Base-by-base conservation (phyloP, 2,329 filamentous ascomycete species). In the Nemania abortiva region DNA sequence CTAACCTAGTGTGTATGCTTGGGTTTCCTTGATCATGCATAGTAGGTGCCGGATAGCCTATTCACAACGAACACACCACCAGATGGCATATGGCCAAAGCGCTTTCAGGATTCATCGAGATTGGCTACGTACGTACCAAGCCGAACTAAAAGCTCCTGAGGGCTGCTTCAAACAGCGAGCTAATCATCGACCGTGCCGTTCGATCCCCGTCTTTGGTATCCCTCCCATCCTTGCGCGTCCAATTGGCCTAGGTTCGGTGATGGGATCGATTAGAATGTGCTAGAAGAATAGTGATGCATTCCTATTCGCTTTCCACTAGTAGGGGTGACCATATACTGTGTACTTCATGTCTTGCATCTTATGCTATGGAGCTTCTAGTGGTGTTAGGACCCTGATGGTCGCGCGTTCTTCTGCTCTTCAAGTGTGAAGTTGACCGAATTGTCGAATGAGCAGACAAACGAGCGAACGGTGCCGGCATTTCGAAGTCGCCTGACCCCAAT, bases 401-500 rank as follows among this genome's bases (percentile, higher is more conserved):
- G 62, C 54, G 53, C n/a, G 45, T 66, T 56, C 15, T 15, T 63
- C 50, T 22, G 34, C 58, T 50, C 50, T 49, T 55, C 39, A 50
- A 53, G 54, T 37, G 34, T 4, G 49, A 50, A 39, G 63, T 47
- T 54, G 42, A 57, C 11, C 42, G 52, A 62, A 71, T 71, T 67
- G 56, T 65, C 66, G 62, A 65, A 62, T 67, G 55, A 64, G 50
- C 39, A 31, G 55, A 66, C 27, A 39, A 55, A 61, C 31, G 56
- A 27, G 34, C 34, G 54, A 57, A 56, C 53, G 18, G 49, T 54
- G 42, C 50, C 42, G 67, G 59, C 68, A 70, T 60, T 68, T 66
- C 45, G 34, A 69, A 55, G 70, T 70, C 68, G 63, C 34, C 65
- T 71, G 68, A 72, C 70, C 60, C 15, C 39, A 6, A 47, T 55